Evolutionary conservation across 1,139 yeast genomes (phyloP).

Genomic region (Blastobotrys illinoisensis): DNA sequence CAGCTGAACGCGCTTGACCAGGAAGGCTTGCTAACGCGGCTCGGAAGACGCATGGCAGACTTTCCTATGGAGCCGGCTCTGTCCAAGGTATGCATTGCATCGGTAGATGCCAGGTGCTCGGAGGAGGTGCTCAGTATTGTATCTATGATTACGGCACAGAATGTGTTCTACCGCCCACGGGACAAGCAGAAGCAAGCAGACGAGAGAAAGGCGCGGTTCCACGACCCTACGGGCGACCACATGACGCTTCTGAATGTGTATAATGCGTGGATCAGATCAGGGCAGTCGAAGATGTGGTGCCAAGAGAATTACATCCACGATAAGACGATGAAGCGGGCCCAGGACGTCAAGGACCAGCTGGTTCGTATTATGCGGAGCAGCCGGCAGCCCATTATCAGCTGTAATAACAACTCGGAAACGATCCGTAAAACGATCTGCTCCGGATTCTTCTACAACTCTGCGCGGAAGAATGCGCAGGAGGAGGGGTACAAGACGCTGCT

Average conservation of each 20-base stretch:
- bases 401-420: slow-evolving; percentile 46
- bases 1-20: slow-evolving; percentile 79
- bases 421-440: slow-evolving; percentile 73
- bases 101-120: slow-evolving; percentile 70
- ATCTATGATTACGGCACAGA: slow-evolving; percentile 87
- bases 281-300: slow-evolving; percentile 71
- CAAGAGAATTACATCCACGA: slow-evolving; percentile 75
- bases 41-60: slow-evolving; percentile 83
- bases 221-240: slow-evolving; percentile 82
- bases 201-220: slow-evolving; percentile 64
- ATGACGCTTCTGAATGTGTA: slow-evolving; percentile 77
- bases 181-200: slow-evolving; percentile 75
- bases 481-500: slow-evolving; percentile 66
- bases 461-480: slow-evolving; percentile 70
- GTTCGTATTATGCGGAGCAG: slow-evolving; percentile 55
- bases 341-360: slow-evolving; percentile 73
- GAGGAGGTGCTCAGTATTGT: slow-evolving; percentile 81
- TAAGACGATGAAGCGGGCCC: slow-evolving; percentile 67
- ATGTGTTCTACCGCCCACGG: slow-evolving; percentile 77
- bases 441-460: slow-evolving; percentile 83
- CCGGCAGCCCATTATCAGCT: slow-evolving; percentile 47
- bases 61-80: slow-evolving; percentile 95
- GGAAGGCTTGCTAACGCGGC: slow-evolving; percentile 62
- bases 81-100: slow-evolving; percentile 72
- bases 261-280: slow-evolving; percentile 65